phyloP scores from a whole-genome alignment of 2,329 filamentous ascomycete species.

The Dothideomycetidae sp. region DNA sequence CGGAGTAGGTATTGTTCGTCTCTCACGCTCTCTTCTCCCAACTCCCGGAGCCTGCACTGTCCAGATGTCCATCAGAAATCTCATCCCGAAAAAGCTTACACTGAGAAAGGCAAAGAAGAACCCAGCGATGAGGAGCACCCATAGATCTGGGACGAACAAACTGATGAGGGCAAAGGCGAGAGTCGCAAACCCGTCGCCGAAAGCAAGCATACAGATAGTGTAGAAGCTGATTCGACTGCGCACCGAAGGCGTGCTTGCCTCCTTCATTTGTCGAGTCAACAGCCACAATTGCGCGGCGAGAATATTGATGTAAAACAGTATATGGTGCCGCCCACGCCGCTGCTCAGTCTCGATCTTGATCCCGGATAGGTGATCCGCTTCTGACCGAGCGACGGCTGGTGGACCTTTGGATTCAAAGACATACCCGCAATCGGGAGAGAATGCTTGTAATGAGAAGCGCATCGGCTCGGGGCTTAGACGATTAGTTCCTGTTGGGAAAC shows the following conservation, averaged over 20 bases:
- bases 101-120: constrained; percentile 47
- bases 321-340: constrained; percentile 33
- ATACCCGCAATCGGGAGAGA: constrained; percentile 54
- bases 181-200: constrained; percentile 47
- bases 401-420: constrained; percentile 47
- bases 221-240: constrained; percentile 50
- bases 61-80: constrained; percentile 55
- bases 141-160: constrained; percentile 41
- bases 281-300: constrained; percentile 41
- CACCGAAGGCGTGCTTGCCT: constrained; percentile 50
- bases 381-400: constrained; percentile 38
- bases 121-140: constrained; percentile 40
- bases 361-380: constrained; percentile 39
- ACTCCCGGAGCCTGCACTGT: constrained; percentile 42
- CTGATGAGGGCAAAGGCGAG: constrained; percentile 40
- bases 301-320: constrained; percentile 37
- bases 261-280: constrained; percentile 48
- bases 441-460: constrained; percentile 45
- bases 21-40: constrained; percentile 26
- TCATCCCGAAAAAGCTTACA: constrained; percentile 48
- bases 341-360: constrained; percentile 42
- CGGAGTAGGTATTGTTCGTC: constrained; percentile 6
- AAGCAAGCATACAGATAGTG: constrained; percentile 45
- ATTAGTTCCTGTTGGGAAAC: constrained; percentile 43
- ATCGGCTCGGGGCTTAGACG: constrained; percentile 38